Evolutionary conservation across 2,329 filamentous ascomycete genomes (phyloP), one percentile per base, ranked within the genome.

Genomic region (Colletotrichum phormii): DNA sequence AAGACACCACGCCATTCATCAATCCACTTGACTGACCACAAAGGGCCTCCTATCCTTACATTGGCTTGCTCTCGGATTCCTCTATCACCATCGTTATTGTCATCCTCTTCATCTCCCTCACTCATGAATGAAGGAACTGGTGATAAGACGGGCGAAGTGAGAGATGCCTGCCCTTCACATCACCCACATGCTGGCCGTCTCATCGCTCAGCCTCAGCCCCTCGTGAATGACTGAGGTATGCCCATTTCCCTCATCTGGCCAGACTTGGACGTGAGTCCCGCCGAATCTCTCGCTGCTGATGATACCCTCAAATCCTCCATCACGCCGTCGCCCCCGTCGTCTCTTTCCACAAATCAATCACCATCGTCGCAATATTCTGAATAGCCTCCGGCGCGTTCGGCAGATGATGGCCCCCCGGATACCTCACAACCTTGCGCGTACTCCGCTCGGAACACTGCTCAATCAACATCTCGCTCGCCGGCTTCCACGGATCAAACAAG

Each of bases 301-400:
- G 3, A 11, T 22, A 11, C 7, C 1, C 42, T 49, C 42, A 4
- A 18, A 22, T 22, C 18, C 7, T 37, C 22, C 8, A 24, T 61
- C 42, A 67, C 7, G n/a, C 55, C 22, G 18, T 63, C 53, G 46
- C 13, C 5, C 58, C 67, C 37, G 33, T 12, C 5, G 64, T 60
- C 35, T 72, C 70, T 35, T 59, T 70, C 53, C 67, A 70, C 4
- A 64, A n/a, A 15, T 57, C 66, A 12, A 64, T 42, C n/a, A 69
- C 35, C 65, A 70, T 46, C 42, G 22, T 49, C 13, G 66, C 66
- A 8, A 72, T 37, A 11, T 64, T 60, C 60, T 69, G 66, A 13
- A 72, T 60, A 13, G 70, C 55, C 13, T 72, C 70, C 4, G 66
- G 66, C 29, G 60, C 31, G 8, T 67, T 72, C 24, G 70, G 70